These are phyloP conservation scores for Carnegiea gigantea DNA, from an alignment of 179 eudicot genomes.

Conservation along the genomic window DNA sequence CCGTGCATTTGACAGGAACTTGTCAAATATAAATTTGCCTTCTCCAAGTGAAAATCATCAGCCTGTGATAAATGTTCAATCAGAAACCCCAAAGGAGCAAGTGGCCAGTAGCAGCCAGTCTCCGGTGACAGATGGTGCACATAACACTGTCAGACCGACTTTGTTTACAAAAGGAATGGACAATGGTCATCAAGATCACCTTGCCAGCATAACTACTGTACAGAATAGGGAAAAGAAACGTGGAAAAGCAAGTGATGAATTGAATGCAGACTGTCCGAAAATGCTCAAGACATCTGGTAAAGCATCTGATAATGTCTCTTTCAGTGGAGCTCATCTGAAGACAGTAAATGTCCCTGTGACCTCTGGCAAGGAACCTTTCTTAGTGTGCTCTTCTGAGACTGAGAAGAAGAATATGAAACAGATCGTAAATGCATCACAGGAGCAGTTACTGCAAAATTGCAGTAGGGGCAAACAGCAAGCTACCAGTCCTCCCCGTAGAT, in stretches of 20 bases:
- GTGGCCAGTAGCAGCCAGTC: constrained; percentile 11
- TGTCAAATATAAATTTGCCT: constrained; percentile 34
- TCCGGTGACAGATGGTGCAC: neutral
- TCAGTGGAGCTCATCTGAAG: constrained; percentile 7
- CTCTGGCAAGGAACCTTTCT: constrained; percentile 12
- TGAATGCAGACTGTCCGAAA: neutral
- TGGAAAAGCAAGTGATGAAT: neutral
- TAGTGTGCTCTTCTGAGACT: constrained; percentile 22
- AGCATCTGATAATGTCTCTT: neutral
- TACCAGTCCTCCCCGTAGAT: constrained; percentile 29
- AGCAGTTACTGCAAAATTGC: constrained; percentile 13
- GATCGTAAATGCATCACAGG: constrained; percentile 13
- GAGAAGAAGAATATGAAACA: constrained; percentile 18
- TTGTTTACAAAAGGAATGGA: constrained; percentile 4
- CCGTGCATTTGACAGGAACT: constrained; percentile 63
- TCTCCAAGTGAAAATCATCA: constrained; percentile 21
- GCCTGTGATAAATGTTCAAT: constrained; percentile 1
- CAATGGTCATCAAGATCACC: neutral
- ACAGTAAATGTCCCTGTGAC: neutral
- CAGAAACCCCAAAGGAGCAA: constrained; percentile 17
- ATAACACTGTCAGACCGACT: neutral
- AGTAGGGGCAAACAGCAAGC: constrained; percentile 18
- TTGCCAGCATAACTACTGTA: neutral
- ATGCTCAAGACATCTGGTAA: neutral
- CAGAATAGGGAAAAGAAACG: constrained; percentile 7